Percentiles rank a stretch among this genome's conserved stretches.
Evolutionary conservation across 495 filamentous ascomycete species (phyloP).

Genomic region (Penicillium nucicola): DNA sequence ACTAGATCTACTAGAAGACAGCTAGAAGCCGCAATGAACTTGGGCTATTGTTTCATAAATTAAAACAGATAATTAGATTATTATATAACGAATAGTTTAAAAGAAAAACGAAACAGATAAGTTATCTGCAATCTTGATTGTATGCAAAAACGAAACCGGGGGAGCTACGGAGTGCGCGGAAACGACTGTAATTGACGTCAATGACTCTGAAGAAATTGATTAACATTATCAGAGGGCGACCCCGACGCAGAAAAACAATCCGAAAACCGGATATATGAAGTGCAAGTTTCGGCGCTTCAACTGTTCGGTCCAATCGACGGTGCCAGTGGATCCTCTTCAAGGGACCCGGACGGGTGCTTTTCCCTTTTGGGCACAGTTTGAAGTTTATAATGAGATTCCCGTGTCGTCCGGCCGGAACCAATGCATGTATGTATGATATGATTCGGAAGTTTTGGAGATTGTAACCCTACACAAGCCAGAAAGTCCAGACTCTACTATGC

Average conservation of each 20-base stretch:
- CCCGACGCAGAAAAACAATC: no score
- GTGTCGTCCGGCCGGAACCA: background rate
- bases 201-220: no score
- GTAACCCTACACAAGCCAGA: background rate
- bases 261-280: no score
- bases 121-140: no score
- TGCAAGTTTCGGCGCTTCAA: no score
- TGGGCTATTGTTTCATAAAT: background rate
- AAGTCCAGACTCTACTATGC: background rate
- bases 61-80: no score
- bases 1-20: background rate
- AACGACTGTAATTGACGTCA: background rate
- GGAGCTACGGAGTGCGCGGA: background rate
- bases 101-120: no score
- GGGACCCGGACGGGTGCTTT: background rate
- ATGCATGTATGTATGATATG: conserved; percentile 1
- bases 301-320: background rate
- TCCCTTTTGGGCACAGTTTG: background rate
- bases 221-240: no score
- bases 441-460: background rate
- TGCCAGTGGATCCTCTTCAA: background rate
- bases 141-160: no score
- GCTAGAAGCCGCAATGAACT: background rate
- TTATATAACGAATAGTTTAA: no score
- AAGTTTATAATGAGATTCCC: background rate